phyloP scores from a whole-genome alignment of 805 yeast genomes.

The Pichia manshurica region DNA sequence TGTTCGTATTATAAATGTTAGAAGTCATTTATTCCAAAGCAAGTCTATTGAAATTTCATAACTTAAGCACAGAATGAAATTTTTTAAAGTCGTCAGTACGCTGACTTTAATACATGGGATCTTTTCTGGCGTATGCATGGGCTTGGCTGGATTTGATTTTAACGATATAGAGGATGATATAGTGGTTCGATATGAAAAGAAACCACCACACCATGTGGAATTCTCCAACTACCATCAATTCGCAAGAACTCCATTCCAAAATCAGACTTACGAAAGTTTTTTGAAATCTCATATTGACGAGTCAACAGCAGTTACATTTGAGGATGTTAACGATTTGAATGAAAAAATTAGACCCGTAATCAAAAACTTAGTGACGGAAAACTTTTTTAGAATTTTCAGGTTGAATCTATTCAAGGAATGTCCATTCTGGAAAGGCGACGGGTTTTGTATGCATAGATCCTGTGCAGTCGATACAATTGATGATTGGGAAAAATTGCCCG shows the following conservation, averaged over 20 bases:
- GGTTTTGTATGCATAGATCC: constrained; percentile 78
- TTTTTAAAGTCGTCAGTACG: no score
- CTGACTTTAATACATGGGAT: no score
- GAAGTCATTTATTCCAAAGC: not conserved
- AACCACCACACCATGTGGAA: constrained; percentile 14
- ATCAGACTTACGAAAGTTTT: constrained; percentile 18
- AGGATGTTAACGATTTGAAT: constrained; percentile 50
- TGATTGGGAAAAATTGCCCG: constrained; percentile 66
- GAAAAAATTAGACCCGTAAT: constrained; percentile 48
- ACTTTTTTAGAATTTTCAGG: constrained; percentile 84
- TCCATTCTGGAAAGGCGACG: constrained; percentile 78
- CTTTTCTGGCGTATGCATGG: not conserved
- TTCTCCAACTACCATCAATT: constrained; percentile 28
- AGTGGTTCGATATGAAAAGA: constrained; percentile 14
- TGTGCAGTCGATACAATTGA: constrained; percentile 86
- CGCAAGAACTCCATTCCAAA: constrained; percentile 28
- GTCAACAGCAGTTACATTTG: constrained; percentile 30
- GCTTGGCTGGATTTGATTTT: constrained; percentile 2
- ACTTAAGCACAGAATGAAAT: no score
- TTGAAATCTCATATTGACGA: constrained; percentile 22
- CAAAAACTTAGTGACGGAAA: constrained; percentile 55
- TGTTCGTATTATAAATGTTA: not conserved
- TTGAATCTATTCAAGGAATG: constrained; percentile 78
- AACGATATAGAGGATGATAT: constrained; percentile 8
- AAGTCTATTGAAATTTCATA: no score